phyloP scores from a whole-genome alignment of 257 asterid species.

The Rhazya stricta region DNA sequence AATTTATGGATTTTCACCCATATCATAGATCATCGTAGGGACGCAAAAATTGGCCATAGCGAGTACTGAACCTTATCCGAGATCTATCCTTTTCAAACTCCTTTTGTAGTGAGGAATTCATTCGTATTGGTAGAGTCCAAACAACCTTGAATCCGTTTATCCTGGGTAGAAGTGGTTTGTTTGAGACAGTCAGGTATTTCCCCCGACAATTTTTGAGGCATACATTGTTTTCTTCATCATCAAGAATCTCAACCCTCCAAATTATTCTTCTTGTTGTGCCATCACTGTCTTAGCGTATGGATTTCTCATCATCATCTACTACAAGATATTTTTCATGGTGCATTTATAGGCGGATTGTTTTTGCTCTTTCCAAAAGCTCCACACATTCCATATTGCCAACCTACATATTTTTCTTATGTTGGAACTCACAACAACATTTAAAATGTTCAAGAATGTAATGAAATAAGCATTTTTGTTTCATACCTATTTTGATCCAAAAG shows the following conservation, averaged over 20 bases:
- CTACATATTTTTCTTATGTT: neutral
- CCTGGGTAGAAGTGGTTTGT: slow-evolving; percentile 26
- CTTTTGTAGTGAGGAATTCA: slow-evolving; percentile 20
- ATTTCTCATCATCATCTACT: slow-evolving; percentile 52
- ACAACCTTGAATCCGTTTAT: slow-evolving; percentile 13
- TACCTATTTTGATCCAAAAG: neutral
- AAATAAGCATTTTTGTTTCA: neutral
- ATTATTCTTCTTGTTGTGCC: slow-evolving; percentile 53
- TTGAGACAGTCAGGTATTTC: slow-evolving; percentile 57
- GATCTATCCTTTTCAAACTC: slow-evolving; percentile 16
- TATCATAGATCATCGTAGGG: too few species aligned
- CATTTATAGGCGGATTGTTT: slow-evolving; percentile 52
- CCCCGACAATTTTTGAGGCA: slow-evolving; percentile 58
- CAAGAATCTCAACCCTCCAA: slow-evolving; percentile 57
- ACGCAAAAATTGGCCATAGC: slow-evolving; percentile 21
- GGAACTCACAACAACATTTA: too few species aligned
- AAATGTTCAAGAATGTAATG: neutral
- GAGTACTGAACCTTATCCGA: slow-evolving; percentile 11
- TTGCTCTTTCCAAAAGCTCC: slow-evolving; percentile 55
- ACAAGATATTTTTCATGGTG: slow-evolving; percentile 58
- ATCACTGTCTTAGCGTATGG: slow-evolving; percentile 59
- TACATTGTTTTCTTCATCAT: slow-evolving; percentile 40
- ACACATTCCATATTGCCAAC: slow-evolving; percentile 12
- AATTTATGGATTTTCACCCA: too few species aligned
- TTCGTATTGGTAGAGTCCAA: neutral